Evolutionary conservation across 345 rosid genomes (phyloP).

Genomic region (Murraya paniculata): DNA sequence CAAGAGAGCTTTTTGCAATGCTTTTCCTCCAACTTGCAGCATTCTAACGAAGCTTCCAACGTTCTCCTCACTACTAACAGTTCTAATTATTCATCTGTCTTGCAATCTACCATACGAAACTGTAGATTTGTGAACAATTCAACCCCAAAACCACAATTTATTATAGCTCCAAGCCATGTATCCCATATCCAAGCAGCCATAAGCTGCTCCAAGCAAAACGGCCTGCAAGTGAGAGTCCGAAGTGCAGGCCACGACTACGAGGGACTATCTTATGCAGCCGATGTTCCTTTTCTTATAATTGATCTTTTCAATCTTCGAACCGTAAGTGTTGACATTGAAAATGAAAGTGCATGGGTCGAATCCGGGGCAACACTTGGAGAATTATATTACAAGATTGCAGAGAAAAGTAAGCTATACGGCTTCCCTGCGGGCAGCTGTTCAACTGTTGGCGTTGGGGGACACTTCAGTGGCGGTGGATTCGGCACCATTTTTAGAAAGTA

Average conservation of each 20-base stretch:
- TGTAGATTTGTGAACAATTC: slow-evolving; percentile 21
- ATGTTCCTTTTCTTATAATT: slow-evolving; percentile 27
- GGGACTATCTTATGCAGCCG: slow-evolving; percentile 14
- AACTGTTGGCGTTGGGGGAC: slow-evolving; percentile 44
- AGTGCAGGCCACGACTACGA: slow-evolving; percentile 36
- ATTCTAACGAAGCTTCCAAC: slow-evolving; percentile 14
- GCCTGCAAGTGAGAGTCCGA: slow-evolving; percentile 6
- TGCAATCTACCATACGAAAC: slow-evolving; percentile 26
- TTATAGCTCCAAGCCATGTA: not conserved
- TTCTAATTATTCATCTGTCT: slow-evolving; percentile 7
- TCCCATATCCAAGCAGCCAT: slow-evolving; percentile 12
- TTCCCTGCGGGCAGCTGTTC: slow-evolving; percentile 44
- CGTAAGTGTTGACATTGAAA: slow-evolving; percentile 12
- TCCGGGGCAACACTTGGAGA: slow-evolving; percentile 42
- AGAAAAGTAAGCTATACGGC: slow-evolving; percentile 24
- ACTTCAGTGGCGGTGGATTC: slow-evolving; percentile 40
- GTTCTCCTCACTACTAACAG: slow-evolving; percentile 7
- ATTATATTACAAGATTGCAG: slow-evolving; percentile 24
- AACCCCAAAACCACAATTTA: slow-evolving; percentile 3
- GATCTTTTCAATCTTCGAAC: slow-evolving; percentile 29
- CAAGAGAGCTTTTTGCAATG: slow-evolving; percentile 17
- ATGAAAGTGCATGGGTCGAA: slow-evolving; percentile 32
- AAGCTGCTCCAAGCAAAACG: not conserved
- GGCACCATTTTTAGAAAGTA: slow-evolving; percentile 36
- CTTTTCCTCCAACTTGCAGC: slow-evolving; percentile 14